A percentile compares a stretch with the other conserved stretches of the same genome.
Evolutionary conservation across 768 basidiomycete species (phyloP).

Genomic region (Leccinum obscurum): DNA sequence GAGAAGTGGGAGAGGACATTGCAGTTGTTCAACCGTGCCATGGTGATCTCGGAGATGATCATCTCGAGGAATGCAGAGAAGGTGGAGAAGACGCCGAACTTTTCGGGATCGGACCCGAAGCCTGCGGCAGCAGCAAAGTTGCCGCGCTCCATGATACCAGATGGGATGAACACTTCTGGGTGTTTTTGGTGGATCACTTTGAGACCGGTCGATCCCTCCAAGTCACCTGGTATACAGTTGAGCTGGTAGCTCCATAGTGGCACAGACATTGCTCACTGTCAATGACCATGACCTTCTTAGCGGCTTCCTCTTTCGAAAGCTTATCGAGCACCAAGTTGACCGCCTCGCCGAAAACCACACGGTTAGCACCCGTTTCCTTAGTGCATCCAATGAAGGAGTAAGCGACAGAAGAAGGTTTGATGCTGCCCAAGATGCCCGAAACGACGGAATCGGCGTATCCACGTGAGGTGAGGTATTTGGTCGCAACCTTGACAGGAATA

Average conservation of each 20-base stretch:
- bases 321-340: slow-evolving; percentile 77
- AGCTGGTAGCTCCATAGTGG: not conserved
- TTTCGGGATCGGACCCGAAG: slow-evolving; percentile 80
- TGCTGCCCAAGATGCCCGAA: slow-evolving; percentile 55
- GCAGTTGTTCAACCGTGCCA: slow-evolving; percentile 89
- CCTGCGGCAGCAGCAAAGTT: slow-evolving; percentile 86
- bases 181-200: slow-evolving; percentile 89
- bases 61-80: slow-evolving; percentile 93
- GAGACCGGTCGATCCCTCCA: slow-evolving; percentile 88
- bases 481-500: slow-evolving; percentile 77
- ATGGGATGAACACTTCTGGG: slow-evolving; percentile 82
- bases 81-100: slow-evolving; percentile 87
- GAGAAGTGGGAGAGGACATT: slow-evolving; percentile 90
- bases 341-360: slow-evolving; percentile 83
- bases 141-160: slow-evolving; percentile 86
- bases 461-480: slow-evolving; percentile 67
- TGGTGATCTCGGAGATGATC: slow-evolving; percentile 85
- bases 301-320: slow-evolving; percentile 73
- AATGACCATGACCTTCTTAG: slow-evolving; percentile 82
- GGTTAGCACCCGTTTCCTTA: slow-evolving; percentile 76
- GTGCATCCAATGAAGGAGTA: slow-evolving; percentile 71
- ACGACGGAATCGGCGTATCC: slow-evolving; percentile 54
- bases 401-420: slow-evolving; percentile 56
- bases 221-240: slow-evolving; percentile 51
- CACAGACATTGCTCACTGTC: slow-evolving; percentile 54